These are phyloP conservation scores for Fraxinus americana DNA, from an alignment of 257 asterid species.

Conservation along the genomic window DNA sequence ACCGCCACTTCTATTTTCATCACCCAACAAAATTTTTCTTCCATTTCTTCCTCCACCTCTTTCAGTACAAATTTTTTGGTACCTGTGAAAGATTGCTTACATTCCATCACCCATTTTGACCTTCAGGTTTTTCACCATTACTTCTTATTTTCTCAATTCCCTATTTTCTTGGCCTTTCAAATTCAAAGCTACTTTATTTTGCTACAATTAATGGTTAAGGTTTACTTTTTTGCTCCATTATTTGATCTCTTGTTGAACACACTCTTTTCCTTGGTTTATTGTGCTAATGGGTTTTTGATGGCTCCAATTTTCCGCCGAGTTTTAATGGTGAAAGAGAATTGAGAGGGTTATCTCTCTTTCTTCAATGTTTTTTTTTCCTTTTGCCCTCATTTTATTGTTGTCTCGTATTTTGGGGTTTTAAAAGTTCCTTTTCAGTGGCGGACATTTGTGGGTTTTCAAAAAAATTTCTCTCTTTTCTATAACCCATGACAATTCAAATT, in stretches of 20 bases:
- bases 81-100: neutral
- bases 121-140: neutral
- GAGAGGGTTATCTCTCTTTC: slow-evolving; percentile 31
- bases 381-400: slow-evolving; percentile 52
- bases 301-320: slow-evolving; percentile 61
- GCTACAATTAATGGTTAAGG: slow-evolving; percentile 31
- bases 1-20: no score
- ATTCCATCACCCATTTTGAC: neutral
- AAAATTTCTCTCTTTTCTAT: neutral
- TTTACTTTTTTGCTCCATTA: slow-evolving; percentile 7
- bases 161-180: neutral
- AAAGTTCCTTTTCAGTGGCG: slow-evolving; percentile 30
- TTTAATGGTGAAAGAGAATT: slow-evolving; percentile 19
- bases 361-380: slow-evolving; percentile 30
- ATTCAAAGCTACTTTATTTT: neutral
- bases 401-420: slow-evolving; percentile 47
- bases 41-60: no score
- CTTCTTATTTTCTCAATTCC: neutral
- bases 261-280: slow-evolving; percentile 47
- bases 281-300: slow-evolving; percentile 45
- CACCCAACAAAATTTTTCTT: no score
- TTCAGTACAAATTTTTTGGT: no score
- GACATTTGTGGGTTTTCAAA: slow-evolving; percentile 32
- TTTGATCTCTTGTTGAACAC: slow-evolving; percentile 30
- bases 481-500: slow-evolving; percentile 15